These are phyloP conservation scores for Gonium pectorale DNA, from an alignment of 139 green algal genomes.

Conservation along the genomic window DNA sequence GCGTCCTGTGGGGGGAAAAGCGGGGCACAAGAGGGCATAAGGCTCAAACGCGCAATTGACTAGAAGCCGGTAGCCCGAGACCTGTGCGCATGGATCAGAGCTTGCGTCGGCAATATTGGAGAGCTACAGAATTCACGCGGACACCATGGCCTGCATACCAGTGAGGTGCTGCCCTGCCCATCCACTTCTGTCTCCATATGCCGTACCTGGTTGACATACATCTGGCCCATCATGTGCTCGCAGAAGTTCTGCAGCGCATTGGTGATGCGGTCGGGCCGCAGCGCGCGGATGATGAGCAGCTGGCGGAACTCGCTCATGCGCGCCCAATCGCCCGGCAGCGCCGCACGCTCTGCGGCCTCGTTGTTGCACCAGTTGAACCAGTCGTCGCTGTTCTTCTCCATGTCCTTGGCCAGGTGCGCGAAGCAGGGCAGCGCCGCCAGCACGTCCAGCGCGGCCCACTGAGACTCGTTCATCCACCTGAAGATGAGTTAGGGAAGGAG, in stretches of 20 bases:
- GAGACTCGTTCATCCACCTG: constrained; percentile 82
- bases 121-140: no score
- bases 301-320: constrained; percentile 80
- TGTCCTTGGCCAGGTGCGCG: constrained; percentile 78
- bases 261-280: constrained; percentile 87
- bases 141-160: no score
- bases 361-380: constrained; percentile 83
- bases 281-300: constrained; percentile 77
- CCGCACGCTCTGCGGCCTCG: constrained; percentile 72
- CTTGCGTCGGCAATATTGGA: no score
- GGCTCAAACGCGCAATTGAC: no score
- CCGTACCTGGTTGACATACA: constrained; percentile 74
- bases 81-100: no score
- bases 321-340: constrained; percentile 85
- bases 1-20: constrained; percentile 62
- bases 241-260: constrained; percentile 78
- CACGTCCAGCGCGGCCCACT: constrained; percentile 83
- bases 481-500: background rate
- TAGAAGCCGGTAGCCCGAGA: no score
- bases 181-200: no score
- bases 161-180: no score
- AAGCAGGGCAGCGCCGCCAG: constrained; percentile 75
- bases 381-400: constrained; percentile 88
- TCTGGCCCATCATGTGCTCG: constrained; percentile 67
- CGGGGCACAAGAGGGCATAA: no score